These are phyloP conservation scores for Aechmea fasciata DNA, from an alignment of 176 grass and related monocot species.

Conservation along the genomic window DNA sequence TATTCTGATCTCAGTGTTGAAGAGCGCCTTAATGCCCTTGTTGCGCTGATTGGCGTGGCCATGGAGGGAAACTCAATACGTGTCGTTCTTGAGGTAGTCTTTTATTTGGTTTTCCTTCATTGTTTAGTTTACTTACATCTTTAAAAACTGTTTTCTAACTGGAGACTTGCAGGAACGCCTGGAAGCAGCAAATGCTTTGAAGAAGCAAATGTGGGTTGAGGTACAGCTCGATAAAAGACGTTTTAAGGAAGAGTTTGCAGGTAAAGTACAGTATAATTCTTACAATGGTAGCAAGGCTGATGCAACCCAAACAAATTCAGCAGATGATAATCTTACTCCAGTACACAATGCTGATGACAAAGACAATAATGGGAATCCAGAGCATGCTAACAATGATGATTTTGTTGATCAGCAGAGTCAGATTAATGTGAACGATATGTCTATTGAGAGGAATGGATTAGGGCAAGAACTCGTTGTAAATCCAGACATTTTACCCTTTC, in stretches of 20 bases:
- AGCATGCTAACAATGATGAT: constrained; percentile 24
- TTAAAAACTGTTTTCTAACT: constrained; percentile 11
- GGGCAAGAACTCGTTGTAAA: constrained; percentile 34
- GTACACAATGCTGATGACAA: constrained; percentile 22
- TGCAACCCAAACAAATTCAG: constrained; percentile 38
- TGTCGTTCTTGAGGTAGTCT: constrained; percentile 34
- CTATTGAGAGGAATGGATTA: constrained; percentile 39
- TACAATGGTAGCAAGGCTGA: constrained; percentile 26
- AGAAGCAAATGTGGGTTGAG: constrained; percentile 98
- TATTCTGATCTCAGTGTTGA: constrained; percentile 89
- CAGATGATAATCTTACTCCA: constrained; percentile 26
- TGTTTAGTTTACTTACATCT: constrained; percentile 13
- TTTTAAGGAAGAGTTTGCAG: constrained; percentile 61
- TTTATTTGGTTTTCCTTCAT: not conserved
- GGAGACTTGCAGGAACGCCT: constrained; percentile 61
- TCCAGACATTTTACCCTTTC: constrained; percentile 37
- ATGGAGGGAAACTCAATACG: constrained; percentile 77
- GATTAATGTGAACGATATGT: constrained; percentile 29
- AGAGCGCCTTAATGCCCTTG: constrained; percentile 72
- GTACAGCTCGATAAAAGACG: constrained; percentile 91
- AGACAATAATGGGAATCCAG: constrained; percentile 33
- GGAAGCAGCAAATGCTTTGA: constrained; percentile 83
- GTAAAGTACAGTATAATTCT: constrained; percentile 43
- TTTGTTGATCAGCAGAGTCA: constrained; percentile 32
- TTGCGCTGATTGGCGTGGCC: constrained; percentile 70